Percentiles rank a stretch among this genome's conserved stretches.
Conservation (phyloP, 352 stramenopile species). For the Phytophthora boehmeriae region DNA sequence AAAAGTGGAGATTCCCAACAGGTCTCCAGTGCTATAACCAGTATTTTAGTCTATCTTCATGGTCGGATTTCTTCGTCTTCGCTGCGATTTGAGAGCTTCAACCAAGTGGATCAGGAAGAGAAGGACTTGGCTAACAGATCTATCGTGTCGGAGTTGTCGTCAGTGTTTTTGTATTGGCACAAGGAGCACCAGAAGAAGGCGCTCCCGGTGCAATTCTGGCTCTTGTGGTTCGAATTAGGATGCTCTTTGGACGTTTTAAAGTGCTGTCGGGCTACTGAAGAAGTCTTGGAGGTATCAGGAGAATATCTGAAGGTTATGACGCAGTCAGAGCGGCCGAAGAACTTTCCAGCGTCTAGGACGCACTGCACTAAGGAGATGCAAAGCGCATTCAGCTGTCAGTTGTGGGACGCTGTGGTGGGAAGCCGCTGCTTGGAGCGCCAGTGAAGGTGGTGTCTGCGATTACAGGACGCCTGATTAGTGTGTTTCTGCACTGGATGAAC, state of each 20-base stretch:
- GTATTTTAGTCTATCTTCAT: slow-evolving; percentile 24
- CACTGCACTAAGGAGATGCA: slow-evolving; percentile 34
- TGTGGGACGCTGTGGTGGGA: slow-evolving; percentile 35
- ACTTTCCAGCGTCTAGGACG: slow-evolving; percentile 17
- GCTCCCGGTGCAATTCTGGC: slow-evolving; percentile 27
- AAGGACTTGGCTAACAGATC: not conserved
- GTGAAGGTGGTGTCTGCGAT: not conserved
- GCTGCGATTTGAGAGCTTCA: not conserved
- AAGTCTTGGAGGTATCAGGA: not conserved
- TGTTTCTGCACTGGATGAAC: slow-evolving; percentile 38
- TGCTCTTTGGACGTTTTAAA: slow-evolving; percentile 27
- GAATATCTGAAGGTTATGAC: slow-evolving; percentile 8
- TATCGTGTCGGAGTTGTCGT: slow-evolving; percentile 5
- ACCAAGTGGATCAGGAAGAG: slow-evolving; percentile 6
- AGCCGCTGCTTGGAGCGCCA: slow-evolving; percentile 20
- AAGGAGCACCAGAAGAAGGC: slow-evolving; percentile 15
- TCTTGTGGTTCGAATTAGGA: slow-evolving; percentile 39
- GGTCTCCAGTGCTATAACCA: slow-evolving; percentile 14
- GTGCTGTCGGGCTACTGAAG: not conserved
- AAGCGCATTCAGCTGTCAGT: slow-evolving; percentile 17
- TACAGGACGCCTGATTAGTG: slow-evolving; percentile 17
- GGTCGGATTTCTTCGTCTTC: slow-evolving; percentile 5
- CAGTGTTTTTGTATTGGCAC: slow-evolving; percentile 33
- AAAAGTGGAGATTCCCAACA: slow-evolving; percentile 7
- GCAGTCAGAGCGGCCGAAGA: slow-evolving; percentile 5